Evolutionary conservation across 2,329 filamentous ascomycete genomes (phyloP).

Genomic region (Dactylellina drechsleri): DNA sequence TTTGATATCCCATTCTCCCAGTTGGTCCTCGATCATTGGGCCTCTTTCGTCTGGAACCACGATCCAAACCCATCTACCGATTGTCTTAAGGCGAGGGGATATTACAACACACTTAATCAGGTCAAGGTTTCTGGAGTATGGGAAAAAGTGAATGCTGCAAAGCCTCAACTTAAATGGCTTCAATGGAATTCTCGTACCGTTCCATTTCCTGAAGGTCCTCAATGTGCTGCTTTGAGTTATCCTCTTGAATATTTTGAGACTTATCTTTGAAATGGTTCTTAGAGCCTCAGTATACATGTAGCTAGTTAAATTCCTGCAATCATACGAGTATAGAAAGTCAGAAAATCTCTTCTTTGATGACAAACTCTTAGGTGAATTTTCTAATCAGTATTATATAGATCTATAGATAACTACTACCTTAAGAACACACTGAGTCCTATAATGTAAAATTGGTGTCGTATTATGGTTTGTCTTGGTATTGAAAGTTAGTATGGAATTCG

Average conservation of each 20-base stretch:
- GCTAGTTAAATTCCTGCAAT: no score
- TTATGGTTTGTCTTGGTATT: no score
- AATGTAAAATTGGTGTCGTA: no score
- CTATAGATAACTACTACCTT: no score
- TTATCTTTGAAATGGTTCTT: no score
- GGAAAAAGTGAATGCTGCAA: slow-evolving; percentile 53
- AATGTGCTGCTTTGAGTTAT: slow-evolving; percentile 24
- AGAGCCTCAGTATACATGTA: no score
- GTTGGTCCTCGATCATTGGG: slow-evolving; percentile 61
- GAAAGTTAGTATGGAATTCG: no score
- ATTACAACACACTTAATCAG: slow-evolving; percentile 59
- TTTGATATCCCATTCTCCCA: slow-evolving; percentile 61
- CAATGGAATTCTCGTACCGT: slow-evolving; percentile 25
- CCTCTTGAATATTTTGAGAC: slow-evolving; percentile 27
- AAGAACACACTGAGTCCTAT: no score
- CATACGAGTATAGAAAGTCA: no score
- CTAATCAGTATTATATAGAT: no score
- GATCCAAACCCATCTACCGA: slow-evolving; percentile 59
- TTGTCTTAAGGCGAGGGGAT: slow-evolving; percentile 60
- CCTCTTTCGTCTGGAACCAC: slow-evolving; percentile 60
- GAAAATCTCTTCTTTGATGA: no score
- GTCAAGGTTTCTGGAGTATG: slow-evolving; percentile 59
- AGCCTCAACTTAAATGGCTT: slow-evolving; percentile 22
- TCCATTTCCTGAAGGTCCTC: slow-evolving; percentile 22
- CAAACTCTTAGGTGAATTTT: no score